Evolutionary conservation across 75 land plant genomes (phyloP).

Genomic region (Chamaecyparis obtusa): DNA sequence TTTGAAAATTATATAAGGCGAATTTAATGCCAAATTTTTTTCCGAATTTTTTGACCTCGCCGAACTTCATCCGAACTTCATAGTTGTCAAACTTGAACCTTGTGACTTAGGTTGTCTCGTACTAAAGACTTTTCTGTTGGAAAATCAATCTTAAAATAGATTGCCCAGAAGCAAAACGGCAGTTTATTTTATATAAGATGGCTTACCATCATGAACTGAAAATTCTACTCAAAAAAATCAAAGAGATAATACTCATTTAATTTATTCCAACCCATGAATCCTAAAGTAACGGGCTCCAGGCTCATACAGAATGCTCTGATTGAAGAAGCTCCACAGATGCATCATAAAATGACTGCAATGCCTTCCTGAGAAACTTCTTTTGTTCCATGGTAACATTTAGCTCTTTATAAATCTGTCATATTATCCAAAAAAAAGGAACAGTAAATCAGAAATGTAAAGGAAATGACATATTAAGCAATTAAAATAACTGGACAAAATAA

Average conservation of each 20-base stretch:
- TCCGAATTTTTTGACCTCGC: too few relatives aligned
- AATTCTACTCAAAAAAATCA: background rate
- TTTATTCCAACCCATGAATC: background rate
- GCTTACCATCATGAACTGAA: background rate
- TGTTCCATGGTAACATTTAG: conserved; percentile 85
- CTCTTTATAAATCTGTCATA: conserved; percentile 76
- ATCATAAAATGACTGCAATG: conserved; percentile 76
- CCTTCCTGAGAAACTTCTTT: conserved; percentile 74
- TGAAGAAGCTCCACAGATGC: conserved; percentile 78
- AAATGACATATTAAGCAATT: background rate
- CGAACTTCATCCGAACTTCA: too few relatives aligned
- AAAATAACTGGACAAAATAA: too few relatives aligned
- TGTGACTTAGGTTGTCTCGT: too few relatives aligned
- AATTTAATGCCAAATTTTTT: too few relatives aligned
- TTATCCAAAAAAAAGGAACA: background rate
- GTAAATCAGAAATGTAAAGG: background rate
- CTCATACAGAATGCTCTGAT: conserved; percentile 84
- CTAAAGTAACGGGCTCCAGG: background rate
- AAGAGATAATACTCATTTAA: background rate
- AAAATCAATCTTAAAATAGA: background rate
- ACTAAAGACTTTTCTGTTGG: background rate
- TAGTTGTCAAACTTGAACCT: too few relatives aligned
- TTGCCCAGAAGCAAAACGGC: background rate
- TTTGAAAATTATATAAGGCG: too few relatives aligned
- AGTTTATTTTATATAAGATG: background rate